A percentile compares a stretch with the other conserved stretches of the same genome.
phyloP scores from a whole-genome alignment of 2,329 filamentous ascomycete genomes.

The Exophiala mesophila region DNA sequence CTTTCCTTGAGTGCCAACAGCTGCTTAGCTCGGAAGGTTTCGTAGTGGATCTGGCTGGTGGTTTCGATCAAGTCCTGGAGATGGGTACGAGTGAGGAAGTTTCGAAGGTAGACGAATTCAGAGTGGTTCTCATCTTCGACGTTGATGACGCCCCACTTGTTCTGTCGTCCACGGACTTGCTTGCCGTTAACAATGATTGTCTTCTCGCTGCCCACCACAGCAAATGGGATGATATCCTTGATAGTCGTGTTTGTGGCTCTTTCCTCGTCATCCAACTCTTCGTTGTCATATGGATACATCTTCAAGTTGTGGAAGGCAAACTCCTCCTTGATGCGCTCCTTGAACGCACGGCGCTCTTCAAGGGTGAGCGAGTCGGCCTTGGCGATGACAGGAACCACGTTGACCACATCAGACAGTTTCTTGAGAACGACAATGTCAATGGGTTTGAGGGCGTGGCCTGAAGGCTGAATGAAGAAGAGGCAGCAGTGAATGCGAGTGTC shows the following conservation, averaged over 20 bases:
- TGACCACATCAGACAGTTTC: slow-evolving; percentile 99
- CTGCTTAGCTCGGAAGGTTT: slow-evolving; percentile 99
- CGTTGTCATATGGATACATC: slow-evolving; percentile 99
- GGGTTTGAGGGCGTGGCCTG: slow-evolving; percentile 95
- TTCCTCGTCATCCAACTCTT: slow-evolving; percentile 97
- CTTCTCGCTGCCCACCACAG: slow-evolving; percentile 96
- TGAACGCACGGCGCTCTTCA: slow-evolving; percentile 93
- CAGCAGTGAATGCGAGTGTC: slow-evolving; percentile 99
- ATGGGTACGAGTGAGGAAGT: slow-evolving; percentile 97
- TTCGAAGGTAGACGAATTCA: slow-evolving; percentile 96
- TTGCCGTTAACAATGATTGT: slow-evolving; percentile 96
- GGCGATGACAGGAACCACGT: slow-evolving; percentile 97
- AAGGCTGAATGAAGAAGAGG: slow-evolving; percentile 98
- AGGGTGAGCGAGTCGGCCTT: slow-evolving; percentile 95
- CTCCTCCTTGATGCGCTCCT: slow-evolving; percentile 99
- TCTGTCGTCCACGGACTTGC: slow-evolving; percentile 95
- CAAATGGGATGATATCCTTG: slow-evolving; percentile 96
- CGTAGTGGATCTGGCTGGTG: slow-evolving; percentile 99
- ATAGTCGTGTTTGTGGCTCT: slow-evolving; percentile 88
- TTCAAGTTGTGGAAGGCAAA: slow-evolving; percentile 99
- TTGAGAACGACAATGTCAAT: slow-evolving; percentile 99
- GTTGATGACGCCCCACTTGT: slow-evolving; percentile 99
- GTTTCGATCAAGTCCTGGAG: slow-evolving; percentile 99
- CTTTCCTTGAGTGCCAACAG: slow-evolving; percentile 96
- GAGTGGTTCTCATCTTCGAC: slow-evolving; percentile 99